phyloP scores from a whole-genome alignment of 352 stramenopile genomes.

The Globisporangium uncinulatum region DNA sequence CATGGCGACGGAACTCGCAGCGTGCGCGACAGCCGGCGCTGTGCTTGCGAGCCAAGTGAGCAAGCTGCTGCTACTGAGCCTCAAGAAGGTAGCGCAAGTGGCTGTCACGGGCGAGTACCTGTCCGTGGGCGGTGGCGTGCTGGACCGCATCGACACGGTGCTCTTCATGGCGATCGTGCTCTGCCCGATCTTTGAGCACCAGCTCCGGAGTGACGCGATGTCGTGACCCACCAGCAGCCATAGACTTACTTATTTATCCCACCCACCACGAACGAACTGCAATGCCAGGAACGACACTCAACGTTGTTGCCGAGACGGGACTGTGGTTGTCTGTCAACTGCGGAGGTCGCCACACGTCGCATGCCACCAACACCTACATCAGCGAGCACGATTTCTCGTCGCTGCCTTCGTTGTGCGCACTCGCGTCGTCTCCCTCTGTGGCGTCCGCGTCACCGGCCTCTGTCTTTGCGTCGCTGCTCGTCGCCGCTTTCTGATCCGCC shows the following conservation, averaged over 20 bases:
- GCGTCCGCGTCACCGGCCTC: slow-evolving; percentile 8
- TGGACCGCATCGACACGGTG: slow-evolving; percentile 54
- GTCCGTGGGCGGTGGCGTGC: slow-evolving; percentile 35
- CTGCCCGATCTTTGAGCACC: slow-evolving; percentile 36
- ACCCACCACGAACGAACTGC: too few species aligned
- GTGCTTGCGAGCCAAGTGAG: slow-evolving; percentile 39
- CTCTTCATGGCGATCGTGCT: slow-evolving; percentile 58
- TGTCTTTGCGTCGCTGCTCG: slow-evolving; percentile 4
- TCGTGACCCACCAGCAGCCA: too few species aligned
- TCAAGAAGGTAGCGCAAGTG: slow-evolving; percentile 59
- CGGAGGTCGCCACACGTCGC: background rate
- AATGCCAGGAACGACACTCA: too few species aligned
- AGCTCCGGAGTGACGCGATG: slow-evolving; percentile 3
- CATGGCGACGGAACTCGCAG: slow-evolving; percentile 25
- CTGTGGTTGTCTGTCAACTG: too few species aligned
- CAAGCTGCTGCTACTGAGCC: slow-evolving; percentile 53
- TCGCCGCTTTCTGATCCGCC: slow-evolving; percentile 23
- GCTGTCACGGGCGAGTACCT: slow-evolving; percentile 37
- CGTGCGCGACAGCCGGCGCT: slow-evolving; percentile 23
- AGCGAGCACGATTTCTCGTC: slow-evolving; percentile 14
- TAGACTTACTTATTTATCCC: too few species aligned
- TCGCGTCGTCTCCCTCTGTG: background rate
- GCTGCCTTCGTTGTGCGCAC: background rate
- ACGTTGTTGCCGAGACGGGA: too few species aligned
- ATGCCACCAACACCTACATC: background rate